Percentiles rank a stretch among this genome's conserved stretches.
phyloP scores from a whole-genome alignment of 345 rosid genomes.

The Physaria fendleri region DNA sequence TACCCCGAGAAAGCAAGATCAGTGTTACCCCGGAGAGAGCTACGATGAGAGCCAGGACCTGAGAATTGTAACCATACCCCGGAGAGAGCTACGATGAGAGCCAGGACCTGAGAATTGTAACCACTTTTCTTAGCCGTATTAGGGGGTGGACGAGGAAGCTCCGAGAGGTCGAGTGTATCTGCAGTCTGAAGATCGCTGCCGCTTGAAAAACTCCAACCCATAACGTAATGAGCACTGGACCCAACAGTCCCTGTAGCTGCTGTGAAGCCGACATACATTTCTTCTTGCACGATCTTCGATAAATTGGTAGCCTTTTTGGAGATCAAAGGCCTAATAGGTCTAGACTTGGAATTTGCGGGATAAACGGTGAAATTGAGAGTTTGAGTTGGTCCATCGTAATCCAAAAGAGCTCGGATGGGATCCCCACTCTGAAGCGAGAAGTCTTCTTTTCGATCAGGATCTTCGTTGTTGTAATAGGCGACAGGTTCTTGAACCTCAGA shows the following conservation, averaged over 20 bases:
- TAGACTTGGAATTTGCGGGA: conserved; percentile 15
- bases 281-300: conserved; percentile 11
- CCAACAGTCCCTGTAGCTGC: conserved; percentile 43
- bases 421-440: conserved; percentile 32
- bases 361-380: conserved; percentile 32
- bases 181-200: conserved; percentile 21
- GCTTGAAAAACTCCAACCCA: conserved; percentile 56
- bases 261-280: conserved; percentile 54
- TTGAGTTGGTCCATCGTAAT: conserved; percentile 33
- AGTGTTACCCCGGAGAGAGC: too few species aligned
- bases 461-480: background rate
- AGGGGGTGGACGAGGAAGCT: conserved; percentile 25
- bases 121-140: conserved; percentile 5
- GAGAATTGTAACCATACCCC: conserved; percentile 7
- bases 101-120: conserved; percentile 23
- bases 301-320: background rate
- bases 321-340: conserved; percentile 34
- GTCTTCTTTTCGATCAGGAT: conserved; percentile 9
- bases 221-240: conserved; percentile 51
- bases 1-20: too few species aligned
- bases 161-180: conserved; percentile 19
- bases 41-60: conserved; percentile 37
- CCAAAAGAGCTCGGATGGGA: conserved; percentile 40
- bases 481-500: conserved; percentile 21
- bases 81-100: conserved; percentile 37